A percentile compares a stretch with the other conserved stretches of the same genome.
phyloP scores from a whole-genome alignment of 805 yeast genomes.

The Starmera caribaea region DNA sequence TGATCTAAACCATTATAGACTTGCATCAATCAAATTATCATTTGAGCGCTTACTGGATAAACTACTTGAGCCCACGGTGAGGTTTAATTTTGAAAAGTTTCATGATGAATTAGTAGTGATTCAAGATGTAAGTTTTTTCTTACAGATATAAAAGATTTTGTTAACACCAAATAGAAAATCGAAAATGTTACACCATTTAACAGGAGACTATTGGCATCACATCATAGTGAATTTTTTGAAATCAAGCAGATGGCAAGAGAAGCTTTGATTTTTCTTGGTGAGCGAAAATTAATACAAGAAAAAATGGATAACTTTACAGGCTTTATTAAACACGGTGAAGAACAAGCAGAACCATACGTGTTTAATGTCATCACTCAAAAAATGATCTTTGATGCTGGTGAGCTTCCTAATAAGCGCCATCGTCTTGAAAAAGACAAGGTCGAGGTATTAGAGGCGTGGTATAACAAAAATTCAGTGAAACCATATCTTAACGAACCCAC shows the following conservation, averaged over 20 bases:
- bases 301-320: neutral
- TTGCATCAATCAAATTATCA: neutral
- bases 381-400: neutral
- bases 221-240: neutral
- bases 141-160: neutral
- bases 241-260: neutral
- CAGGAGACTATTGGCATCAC: neutral
- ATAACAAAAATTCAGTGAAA: conserved; percentile 6
- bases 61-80: neutral
- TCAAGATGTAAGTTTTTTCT: neutral
- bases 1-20: neutral
- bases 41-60: neutral
- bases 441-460: conserved; percentile 6
- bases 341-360: neutral
- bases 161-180: neutral
- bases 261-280: neutral
- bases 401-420: neutral
- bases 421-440: conserved; percentile 3
- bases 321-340: neutral
- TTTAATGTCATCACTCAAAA: neutral
- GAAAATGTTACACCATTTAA: neutral
- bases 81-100: neutral
- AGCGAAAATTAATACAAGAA: neutral
- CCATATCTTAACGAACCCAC: conserved; percentile 13
- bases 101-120: neutral